These are phyloP conservation scores for Linnemannia exigua DNA, from an alignment of 192 early-diverging fungal genomes.

Conservation along the genomic window DNA sequence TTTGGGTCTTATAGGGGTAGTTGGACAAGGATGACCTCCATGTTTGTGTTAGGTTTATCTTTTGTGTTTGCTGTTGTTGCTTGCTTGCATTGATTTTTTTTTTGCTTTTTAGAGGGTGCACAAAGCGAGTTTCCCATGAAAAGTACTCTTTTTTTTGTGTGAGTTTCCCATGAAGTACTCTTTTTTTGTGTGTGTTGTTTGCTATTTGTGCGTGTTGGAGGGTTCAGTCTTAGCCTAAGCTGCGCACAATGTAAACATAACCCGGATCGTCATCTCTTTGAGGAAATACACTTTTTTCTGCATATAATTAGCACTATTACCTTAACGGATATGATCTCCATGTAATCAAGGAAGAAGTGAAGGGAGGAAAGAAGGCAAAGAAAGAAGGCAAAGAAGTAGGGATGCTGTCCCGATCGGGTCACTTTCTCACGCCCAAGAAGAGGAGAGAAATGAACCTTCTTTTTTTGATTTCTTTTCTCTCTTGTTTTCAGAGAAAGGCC, in stretches of 20 bases:
- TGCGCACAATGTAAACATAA: neutral
- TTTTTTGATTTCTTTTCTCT: neutral
- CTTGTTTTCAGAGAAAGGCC: neutral
- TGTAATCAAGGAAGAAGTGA: neutral
- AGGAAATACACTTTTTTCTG: neutral
- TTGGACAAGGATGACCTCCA: neutral
- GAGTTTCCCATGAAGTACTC: neutral
- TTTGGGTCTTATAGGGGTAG: neutral
- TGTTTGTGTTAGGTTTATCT: neutral
- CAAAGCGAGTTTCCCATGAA: no score
- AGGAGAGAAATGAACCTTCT: neutral
- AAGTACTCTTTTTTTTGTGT: neutral
- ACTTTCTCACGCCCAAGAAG: conserved; percentile 2
- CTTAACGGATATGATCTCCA: no score
- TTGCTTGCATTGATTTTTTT: no score
- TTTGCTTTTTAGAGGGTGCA: no score
- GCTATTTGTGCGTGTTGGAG: no score
- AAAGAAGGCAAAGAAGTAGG: neutral
- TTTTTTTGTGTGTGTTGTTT: no score
- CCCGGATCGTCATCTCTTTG: neutral
- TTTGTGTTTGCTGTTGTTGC: no score
- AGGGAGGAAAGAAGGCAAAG: neutral
- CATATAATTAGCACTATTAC: no score
- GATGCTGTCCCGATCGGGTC: conserved; percentile 8
- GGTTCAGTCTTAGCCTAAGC: neutral